Evolutionary conservation across 2,329 filamentous ascomycete genomes (phyloP), one percentile per base, ranked within the genome.

Genomic region (Clonostachys rosea): DNA sequence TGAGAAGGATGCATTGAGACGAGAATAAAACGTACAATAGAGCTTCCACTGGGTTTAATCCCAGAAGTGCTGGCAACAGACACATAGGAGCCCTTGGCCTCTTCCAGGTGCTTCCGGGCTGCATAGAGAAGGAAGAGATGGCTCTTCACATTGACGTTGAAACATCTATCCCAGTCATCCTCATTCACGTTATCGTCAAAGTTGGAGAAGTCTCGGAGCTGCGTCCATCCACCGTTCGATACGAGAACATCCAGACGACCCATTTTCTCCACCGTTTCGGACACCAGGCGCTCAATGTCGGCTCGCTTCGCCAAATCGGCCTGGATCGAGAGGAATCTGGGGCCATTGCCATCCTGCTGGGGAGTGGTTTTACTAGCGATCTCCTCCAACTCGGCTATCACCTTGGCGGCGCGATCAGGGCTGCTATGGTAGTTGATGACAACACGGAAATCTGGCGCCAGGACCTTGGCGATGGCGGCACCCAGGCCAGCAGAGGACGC

Each of bases 171-270:
- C 79, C 79, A 83, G 54, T 83, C 78, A 3, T 73, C 73, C 52
- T 83, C 80, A 33, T 68, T 54, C n/a, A 72, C 61, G 48, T 77
- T 78, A 10, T 81, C 76, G 20, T 77, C 69, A 20, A 82, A 57
- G 53, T 74, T 61, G 7, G 52, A 59, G 41, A 79, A 65, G 44
- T 74, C 61, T 12, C 71, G 63, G n/a, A 76, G 60, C 14, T 56
- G 58, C 0, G 76, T 77, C 75, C 76, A 80, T 5, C 76, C 76
- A 10, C 85, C 86, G 62, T 94, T 94, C 3, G 85, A 87, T 56
- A 92, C 80, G 41, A 94, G 71, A 40, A 90, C 75, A 65, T 94
- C 88, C n/a, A 94, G 63, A 8, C 24, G 24, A 9, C 24, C 24
- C 24, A 30, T 30, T 8, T 10, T 30, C 24, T 30, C 2, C 10